These are phyloP conservation scores for Leucoagaricus sp. DNA, from an alignment of 1,284 basidiomycete species.

Conservation along the genomic window DNA sequence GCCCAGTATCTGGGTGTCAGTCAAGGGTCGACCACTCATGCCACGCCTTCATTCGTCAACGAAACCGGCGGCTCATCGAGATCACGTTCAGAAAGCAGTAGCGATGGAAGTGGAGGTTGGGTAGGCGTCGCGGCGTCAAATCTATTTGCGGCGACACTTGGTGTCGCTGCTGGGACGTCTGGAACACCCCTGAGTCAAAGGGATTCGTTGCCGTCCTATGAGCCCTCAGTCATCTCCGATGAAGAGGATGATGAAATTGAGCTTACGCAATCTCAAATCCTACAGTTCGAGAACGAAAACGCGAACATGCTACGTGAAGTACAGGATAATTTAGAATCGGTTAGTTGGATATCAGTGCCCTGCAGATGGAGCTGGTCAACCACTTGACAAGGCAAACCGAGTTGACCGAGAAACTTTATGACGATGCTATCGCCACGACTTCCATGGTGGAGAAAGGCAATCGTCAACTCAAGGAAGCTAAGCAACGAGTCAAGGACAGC, in stretches of 20 bases:
- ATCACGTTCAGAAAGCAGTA: slow-evolving; percentile 14
- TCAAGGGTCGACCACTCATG: slow-evolving; percentile 19
- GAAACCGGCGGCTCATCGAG: slow-evolving; percentile 20
- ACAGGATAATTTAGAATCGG: slow-evolving; percentile 81
- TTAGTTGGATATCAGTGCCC: slow-evolving; percentile 88
- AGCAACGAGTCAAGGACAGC: slow-evolving; percentile 78
- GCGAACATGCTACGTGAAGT: slow-evolving; percentile 80
- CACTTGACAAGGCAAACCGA: slow-evolving; percentile 90
- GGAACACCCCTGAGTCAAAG: slow-evolving; percentile 26
- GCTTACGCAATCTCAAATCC: slow-evolving; percentile 80
- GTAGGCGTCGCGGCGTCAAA: slow-evolving; percentile 60
- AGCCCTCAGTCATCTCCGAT: slow-evolving; percentile 39
- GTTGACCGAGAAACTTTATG: slow-evolving; percentile 84
- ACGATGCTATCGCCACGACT: slow-evolving; percentile 85
- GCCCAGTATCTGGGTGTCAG: slow-evolving; percentile 26
- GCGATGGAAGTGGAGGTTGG: slow-evolving; percentile 48
- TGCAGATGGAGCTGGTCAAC: slow-evolving; percentile 86
- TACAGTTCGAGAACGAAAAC: slow-evolving; percentile 90
- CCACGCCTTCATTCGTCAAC: slow-evolving; percentile 7
- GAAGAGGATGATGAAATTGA: slow-evolving; percentile 78
- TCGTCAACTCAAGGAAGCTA: slow-evolving; percentile 81
- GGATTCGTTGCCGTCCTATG: slow-evolving; percentile 38
- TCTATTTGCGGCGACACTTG: slow-evolving; percentile 65
- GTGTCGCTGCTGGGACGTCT: slow-evolving; percentile 36
- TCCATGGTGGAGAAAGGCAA: slow-evolving; percentile 87